Evolutionary conservation across 2,329 filamentous ascomycete genomes (phyloP), one percentile per base, ranked within the genome.

Genomic region (Aspergillus novofumigatus): DNA sequence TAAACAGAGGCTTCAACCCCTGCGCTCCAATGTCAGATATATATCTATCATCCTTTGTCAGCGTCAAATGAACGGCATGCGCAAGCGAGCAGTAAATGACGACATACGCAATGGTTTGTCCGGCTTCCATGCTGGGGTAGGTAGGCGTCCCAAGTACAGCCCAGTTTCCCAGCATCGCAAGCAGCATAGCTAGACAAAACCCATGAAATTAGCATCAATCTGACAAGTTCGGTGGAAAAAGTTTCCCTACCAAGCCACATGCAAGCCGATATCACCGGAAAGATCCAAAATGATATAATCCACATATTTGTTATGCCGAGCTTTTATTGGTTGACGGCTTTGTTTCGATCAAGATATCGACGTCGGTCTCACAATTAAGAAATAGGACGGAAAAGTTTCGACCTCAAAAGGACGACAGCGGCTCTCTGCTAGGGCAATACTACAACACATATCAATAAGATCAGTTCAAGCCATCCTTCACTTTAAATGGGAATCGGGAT

Each of bases 141-240:
- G 75, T 69, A 0, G 83, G 83, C n/a, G 71, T 71, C 11, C 83
- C 83, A 45, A 79, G 71, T 1, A 72, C 69, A 28, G 77, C 71
- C 85, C 85, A 87, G 56, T 70, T 75, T n/a, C 79, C 77, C 53
- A 87, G 67, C 82, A 87, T 83, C 45, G 79, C 80, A 28, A 86
- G 75, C 51, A 87, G 75, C 75, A 85, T 86, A 52, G 80, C 82
- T 81, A 55, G 41, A 44, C 25, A 48, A 6, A 2, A 29, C n/a
- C n/a, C n/a, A 54, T 52, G 32, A 29, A 35, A 49, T 63, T 61
- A 60, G 59, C 21, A 41, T 38, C 5, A 8, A 54, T 61, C 41
- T 29, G 48, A 20, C 6, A 23, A 14, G 21, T 23, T 9, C 21
- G 14, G 3, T 7, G n/a, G 20, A 17, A 20, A 45, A n/a, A 28